Evolutionary conservation across 129 eudicot genomes (phyloP).

Genomic region (Apium graveolens): DNA sequence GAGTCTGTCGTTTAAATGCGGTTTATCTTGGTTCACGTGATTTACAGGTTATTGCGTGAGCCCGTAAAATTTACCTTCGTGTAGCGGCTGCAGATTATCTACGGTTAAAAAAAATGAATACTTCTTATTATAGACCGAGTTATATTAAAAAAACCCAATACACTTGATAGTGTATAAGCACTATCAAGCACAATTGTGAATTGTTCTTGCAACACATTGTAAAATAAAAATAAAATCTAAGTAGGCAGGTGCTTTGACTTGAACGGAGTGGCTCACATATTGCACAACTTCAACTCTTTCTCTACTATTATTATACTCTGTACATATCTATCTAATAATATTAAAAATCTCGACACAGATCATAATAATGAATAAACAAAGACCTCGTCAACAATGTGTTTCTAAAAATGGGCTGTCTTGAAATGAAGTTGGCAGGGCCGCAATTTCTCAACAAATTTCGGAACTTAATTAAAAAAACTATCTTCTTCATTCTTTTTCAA

Average conservation of each 20-base stretch:
- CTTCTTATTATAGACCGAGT: too few relatives aligned
- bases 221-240: not conserved
- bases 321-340: not conserved
- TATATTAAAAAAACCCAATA: too few relatives aligned
- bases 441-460: slow-evolving; percentile 24
- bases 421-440: slow-evolving; percentile 19
- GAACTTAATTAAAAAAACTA: slow-evolving; percentile 17
- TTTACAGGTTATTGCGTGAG: too few relatives aligned
- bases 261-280: slow-evolving; percentile 32
- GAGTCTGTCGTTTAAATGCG: too few relatives aligned
- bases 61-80: too few relatives aligned
- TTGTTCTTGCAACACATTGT: not conserved
- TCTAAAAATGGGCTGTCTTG: slow-evolving; percentile 1
- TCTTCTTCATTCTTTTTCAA: slow-evolving; percentile 26
- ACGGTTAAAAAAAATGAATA: too few relatives aligned
- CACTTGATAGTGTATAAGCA: not conserved
- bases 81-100: too few relatives aligned
- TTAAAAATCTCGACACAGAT: not conserved
- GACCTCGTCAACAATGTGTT: slow-evolving; percentile 19
- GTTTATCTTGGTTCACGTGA: too few relatives aligned
- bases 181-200: not conserved
- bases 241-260: not conserved
- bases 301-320: not conserved
- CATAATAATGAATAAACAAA: not conserved
- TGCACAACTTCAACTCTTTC: slow-evolving; percentile 15